Percentiles rank a stretch among this genome's conserved stretches.
phyloP scores from a whole-genome alignment of 2,329 filamentous ascomycete species.

The Emericellopsis cladophorae region DNA sequence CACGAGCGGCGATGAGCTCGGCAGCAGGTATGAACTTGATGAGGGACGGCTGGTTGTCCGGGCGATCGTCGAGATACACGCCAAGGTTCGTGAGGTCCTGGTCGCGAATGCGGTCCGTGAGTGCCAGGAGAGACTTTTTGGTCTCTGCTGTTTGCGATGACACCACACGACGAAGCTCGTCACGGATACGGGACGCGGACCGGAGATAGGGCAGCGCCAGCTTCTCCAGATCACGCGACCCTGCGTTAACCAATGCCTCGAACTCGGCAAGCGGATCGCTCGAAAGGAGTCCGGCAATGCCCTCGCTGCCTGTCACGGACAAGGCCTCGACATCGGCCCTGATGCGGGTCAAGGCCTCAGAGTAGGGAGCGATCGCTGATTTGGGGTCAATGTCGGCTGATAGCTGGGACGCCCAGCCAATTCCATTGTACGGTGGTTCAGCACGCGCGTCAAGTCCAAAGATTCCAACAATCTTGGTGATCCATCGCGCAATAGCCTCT shows the following conservation, averaged over 20 bases:
- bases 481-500: slow-evolving; percentile 56
- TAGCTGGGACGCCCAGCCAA: slow-evolving; percentile 39
- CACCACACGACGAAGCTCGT: slow-evolving; percentile 47
- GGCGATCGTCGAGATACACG: slow-evolving; percentile 78
- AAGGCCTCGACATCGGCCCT: slow-evolving; percentile 31
- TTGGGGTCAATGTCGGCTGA: slow-evolving; percentile 28
- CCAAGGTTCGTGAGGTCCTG: slow-evolving; percentile 68
- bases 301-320: slow-evolving; percentile 31
- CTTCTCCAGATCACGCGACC: slow-evolving; percentile 37
- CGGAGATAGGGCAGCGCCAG: slow-evolving; percentile 43
- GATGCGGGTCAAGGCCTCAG: slow-evolving; percentile 29
- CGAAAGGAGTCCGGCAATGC: slow-evolving; percentile 27
- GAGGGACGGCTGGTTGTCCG: slow-evolving; percentile 53
- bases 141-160: slow-evolving; percentile 30
- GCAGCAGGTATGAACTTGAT: slow-evolving; percentile 52
- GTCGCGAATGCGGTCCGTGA: slow-evolving; percentile 75
- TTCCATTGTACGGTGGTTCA: slow-evolving; percentile 37
- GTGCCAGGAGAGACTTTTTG: slow-evolving; percentile 58
- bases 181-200: slow-evolving; percentile 42
- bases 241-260: slow-evolving; percentile 26
- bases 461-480: slow-evolving; percentile 73
- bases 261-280: slow-evolving; percentile 33
- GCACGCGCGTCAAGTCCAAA: slow-evolving; percentile 65
- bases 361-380: slow-evolving; percentile 33
- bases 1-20: slow-evolving; percentile 43